phyloP scores from a whole-genome alignment of 2,329 filamentous ascomycete genomes.

The Sclerotinia glacialis region DNA sequence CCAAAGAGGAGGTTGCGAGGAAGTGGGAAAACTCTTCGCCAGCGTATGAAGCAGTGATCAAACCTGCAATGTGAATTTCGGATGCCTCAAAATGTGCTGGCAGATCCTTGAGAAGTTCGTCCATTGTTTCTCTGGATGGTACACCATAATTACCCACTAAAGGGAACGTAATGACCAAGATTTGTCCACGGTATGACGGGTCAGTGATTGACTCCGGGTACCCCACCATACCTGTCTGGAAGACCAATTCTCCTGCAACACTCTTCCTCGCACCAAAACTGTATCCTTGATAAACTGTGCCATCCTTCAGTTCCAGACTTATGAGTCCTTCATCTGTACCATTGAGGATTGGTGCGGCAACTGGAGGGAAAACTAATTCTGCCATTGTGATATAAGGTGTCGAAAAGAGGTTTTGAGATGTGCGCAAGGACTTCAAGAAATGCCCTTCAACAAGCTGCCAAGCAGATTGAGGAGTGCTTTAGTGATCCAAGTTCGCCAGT shows the following conservation, averaged over 20 bases:
- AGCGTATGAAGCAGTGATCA: constrained; percentile 86
- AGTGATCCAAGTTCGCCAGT: constrained; percentile 20
- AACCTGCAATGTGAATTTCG: constrained; percentile 88
- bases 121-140: constrained; percentile 78
- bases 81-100: constrained; percentile 91
- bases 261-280: constrained; percentile 96
- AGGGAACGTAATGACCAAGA: constrained; percentile 94
- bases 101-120: constrained; percentile 79
- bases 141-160: constrained; percentile 97
- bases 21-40: constrained; percentile 96
- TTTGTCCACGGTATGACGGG: constrained; percentile 86
- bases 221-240: constrained; percentile 99
- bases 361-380: constrained; percentile 29
- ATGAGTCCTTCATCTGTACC: constrained; percentile 58
- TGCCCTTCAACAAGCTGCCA: constrained; percentile 28
- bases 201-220: constrained; percentile 93
- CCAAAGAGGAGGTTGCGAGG: constrained; percentile 84
- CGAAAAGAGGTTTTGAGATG: constrained; percentile 2
- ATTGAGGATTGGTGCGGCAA: constrained; percentile 31
- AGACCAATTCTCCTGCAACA: constrained; percentile 94
- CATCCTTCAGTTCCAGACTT: constrained; percentile 90
- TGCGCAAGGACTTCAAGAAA: constrained; percentile 6
- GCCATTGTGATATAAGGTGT: constrained; percentile 21
- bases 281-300: constrained; percentile 85
- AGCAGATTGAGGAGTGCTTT: constrained; percentile 25